These are phyloP conservation scores for Petunia axillaris DNA, from an alignment of 257 asterid species.

Conservation along the genomic window DNA sequence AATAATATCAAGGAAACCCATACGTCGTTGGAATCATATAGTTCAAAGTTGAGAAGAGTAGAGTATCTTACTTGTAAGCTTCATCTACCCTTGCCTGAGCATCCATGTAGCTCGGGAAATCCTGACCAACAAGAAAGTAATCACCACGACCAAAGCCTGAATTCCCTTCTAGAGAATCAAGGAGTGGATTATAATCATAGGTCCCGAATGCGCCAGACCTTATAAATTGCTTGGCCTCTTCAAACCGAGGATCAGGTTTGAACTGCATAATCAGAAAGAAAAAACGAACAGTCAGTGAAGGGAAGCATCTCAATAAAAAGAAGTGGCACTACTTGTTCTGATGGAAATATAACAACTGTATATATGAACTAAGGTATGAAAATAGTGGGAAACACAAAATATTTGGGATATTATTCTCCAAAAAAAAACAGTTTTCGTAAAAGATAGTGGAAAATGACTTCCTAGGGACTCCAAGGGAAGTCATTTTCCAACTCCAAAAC, in stretches of 20 bases:
- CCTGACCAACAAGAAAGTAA: constrained; percentile 89
- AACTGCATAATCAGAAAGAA: constrained; percentile 54
- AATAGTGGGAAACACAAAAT: not conserved
- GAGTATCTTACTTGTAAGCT: constrained; percentile 85
- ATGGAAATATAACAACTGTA: not conserved
- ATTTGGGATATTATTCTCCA: too few relatives aligned
- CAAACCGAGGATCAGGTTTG: constrained; percentile 92
- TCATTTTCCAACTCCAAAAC: too few relatives aligned
- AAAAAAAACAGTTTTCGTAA: too few relatives aligned
- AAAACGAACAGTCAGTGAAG: not conserved
- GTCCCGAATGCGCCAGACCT: constrained; percentile 95
- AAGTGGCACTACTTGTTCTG: not conserved
- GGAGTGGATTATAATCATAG: constrained; percentile 93
- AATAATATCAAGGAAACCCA: too few relatives aligned
- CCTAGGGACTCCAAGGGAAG: too few relatives aligned
- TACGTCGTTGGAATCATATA: not conserved
- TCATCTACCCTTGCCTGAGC: constrained; percentile 83
- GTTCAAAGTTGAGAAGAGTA: constrained; percentile 2
- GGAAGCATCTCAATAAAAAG: too few relatives aligned
- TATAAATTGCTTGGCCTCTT: constrained; percentile 90
- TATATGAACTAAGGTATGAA: not conserved
- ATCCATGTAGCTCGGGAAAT: constrained; percentile 90
- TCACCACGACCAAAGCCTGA: constrained; percentile 97
- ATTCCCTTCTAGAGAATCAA: constrained; percentile 92
- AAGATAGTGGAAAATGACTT: too few relatives aligned